These are phyloP conservation scores for Rhizoclosmatium sp. DNA, from an alignment of 192 early-diverging fungal species.

Conservation along the genomic window DNA sequence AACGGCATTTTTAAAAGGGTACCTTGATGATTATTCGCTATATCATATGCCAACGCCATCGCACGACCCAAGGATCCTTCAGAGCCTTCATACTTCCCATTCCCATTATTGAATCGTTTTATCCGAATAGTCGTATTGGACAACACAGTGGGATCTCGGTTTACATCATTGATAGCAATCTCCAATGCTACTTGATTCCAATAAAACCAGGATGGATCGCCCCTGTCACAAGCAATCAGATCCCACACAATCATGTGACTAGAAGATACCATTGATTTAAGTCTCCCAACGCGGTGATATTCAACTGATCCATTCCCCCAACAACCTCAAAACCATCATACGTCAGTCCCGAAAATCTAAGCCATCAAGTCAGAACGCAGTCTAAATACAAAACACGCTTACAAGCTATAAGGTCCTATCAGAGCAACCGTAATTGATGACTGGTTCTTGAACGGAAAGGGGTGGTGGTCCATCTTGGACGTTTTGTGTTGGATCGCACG, in stretches of 20 bases:
- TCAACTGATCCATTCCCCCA: background rate
- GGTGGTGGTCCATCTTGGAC: no score
- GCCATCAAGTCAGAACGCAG: background rate
- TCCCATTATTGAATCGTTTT: background rate
- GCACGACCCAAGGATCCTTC: background rate
- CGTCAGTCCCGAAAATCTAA: background rate
- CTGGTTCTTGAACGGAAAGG: background rate
- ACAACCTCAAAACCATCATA: background rate
- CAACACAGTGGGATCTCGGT: background rate
- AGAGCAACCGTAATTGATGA: background rate
- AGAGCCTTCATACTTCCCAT: background rate
- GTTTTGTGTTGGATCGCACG: no score
- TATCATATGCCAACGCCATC: background rate
- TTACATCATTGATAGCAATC: conserved; percentile 1
- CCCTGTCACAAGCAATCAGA: no score
- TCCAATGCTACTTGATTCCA: background rate
- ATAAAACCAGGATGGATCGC: background rate
- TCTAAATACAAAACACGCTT: background rate
- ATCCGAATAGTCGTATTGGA: conserved; percentile 15
- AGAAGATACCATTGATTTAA: background rate
- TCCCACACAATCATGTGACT: no score
- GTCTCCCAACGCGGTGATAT: background rate
- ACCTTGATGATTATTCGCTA: background rate
- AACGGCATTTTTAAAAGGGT: background rate
- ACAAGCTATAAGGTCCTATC: background rate